Conservation (phyloP, 2,329 filamentous ascomycete genomes). For the Hymenoscyphus fraxineus region DNA sequence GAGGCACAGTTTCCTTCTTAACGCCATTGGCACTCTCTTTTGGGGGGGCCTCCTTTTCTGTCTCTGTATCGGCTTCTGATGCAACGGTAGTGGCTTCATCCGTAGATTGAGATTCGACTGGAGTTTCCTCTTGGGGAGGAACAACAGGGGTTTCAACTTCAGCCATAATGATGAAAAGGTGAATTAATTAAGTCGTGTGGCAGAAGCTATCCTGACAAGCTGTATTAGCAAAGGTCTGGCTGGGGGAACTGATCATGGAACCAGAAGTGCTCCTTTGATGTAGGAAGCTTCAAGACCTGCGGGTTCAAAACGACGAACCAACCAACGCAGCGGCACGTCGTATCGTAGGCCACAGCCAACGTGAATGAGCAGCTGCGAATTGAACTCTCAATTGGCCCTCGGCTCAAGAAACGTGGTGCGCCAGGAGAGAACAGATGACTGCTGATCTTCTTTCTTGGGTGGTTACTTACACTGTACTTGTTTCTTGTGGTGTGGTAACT, state of each 20-base stretch:
- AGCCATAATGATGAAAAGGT: conserved; percentile 23
- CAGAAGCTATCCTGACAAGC: not conserved
- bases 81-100: conserved; percentile 28
- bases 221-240: conserved; percentile 6
- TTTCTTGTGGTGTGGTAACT: conserved; percentile 6
- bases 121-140: conserved; percentile 22
- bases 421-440: conserved; percentile 13
- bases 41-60: conserved; percentile 25
- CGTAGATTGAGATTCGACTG: conserved; percentile 24
- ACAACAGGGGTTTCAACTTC: conserved; percentile 28
- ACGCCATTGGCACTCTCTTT: conserved; percentile 28
- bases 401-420: not conserved
- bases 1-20: conserved; percentile 34
- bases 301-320: conserved; percentile 8
- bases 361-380: not conserved
- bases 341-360: conserved; percentile 2
- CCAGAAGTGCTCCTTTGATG: conserved; percentile 10
- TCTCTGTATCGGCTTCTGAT: conserved; percentile 31
- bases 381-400: conserved; percentile 12
- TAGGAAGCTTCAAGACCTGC: conserved; percentile 15
- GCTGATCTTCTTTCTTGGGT: conserved; percentile 10
- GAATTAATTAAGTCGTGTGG: not conserved
- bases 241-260: conserved; percentile 13
- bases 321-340: conserved; percentile 28
- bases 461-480: conserved; percentile 16